Evolutionary conservation across 768 basidiomycete genomes (phyloP).

Genomic region (Coprinellus aureogranulatus): DNA sequence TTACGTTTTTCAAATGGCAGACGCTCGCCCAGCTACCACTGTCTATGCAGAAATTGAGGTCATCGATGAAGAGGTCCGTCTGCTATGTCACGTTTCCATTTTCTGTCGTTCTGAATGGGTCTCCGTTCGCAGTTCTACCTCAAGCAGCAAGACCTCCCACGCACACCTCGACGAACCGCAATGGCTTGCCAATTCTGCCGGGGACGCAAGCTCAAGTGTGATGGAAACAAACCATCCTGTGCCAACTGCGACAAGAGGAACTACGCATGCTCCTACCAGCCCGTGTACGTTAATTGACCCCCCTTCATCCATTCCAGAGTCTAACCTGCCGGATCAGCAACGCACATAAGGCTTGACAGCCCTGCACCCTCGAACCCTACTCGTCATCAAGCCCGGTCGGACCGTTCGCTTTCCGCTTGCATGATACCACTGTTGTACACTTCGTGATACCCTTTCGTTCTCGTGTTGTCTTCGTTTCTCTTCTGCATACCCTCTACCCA

Average conservation of each 20-base stretch:
- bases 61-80: not conserved
- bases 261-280: slow-evolving; percentile 56
- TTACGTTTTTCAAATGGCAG: too few relatives aligned
- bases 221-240: slow-evolving; percentile 62
- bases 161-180: slow-evolving; percentile 46
- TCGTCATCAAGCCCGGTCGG: not conserved
- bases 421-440: not conserved
- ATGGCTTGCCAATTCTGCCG: slow-evolving; percentile 79
- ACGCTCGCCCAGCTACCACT: not conserved
- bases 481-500: not conserved
- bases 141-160: slow-evolving; percentile 18
- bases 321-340: too few relatives aligned
- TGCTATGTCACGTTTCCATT: not conserved
- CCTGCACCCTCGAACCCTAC: not conserved
- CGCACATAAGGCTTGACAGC: too few relatives aligned
- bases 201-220: slow-evolving; percentile 52
- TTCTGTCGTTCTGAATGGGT: not conserved
- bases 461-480: not conserved
- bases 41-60: too few relatives aligned
- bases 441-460: slow-evolving; percentile 1
- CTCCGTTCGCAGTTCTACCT: not conserved
- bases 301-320: too few relatives aligned
- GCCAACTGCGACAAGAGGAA: slow-evolving; percentile 62
- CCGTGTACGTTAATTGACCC: slow-evolving; percentile 51
- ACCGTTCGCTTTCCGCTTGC: not conserved